A percentile compares a stretch with the other conserved stretches of the same genome.
These are phyloP conservation scores for Melocanna baccifera DNA, from an alignment of 176 grass and related monocot species.

Conservation along the genomic window DNA sequence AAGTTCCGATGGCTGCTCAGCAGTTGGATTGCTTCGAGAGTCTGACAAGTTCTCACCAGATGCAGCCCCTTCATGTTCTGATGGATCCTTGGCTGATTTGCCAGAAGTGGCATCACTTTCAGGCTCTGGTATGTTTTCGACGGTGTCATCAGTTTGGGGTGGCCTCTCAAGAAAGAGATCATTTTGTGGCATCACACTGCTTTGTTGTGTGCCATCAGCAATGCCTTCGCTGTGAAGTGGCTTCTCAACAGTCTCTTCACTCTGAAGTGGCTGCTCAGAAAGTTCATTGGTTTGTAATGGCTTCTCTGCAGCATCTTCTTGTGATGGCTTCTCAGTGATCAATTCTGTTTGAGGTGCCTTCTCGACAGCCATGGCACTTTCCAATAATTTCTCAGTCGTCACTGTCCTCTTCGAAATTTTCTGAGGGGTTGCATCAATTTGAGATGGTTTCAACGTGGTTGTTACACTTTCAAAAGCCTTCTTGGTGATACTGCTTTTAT, in stretches of 20 bases:
- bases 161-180: background rate
- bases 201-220: background rate
- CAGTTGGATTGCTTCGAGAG: background rate
- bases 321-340: background rate
- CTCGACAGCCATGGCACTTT: slow-evolving; percentile 1
- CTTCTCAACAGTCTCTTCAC: slow-evolving; percentile 24
- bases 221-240: slow-evolving; percentile 24
- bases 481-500: slow-evolving; percentile 7
- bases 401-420: background rate
- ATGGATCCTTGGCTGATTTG: background rate
- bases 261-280: slow-evolving; percentile 35
- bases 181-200: background rate
- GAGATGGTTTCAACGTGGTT: slow-evolving; percentile 18
- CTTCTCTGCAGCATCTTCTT: slow-evolving; percentile 7
- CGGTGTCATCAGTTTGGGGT: background rate
- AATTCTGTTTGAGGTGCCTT: background rate
- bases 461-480: background rate
- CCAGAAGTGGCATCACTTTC: slow-evolving; percentile 20
- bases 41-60: background rate
- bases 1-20: background rate
- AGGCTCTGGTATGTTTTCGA: slow-evolving; percentile 1
- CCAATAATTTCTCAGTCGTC: background rate
- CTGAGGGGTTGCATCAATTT: slow-evolving; percentile 3
- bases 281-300: slow-evolving; percentile 26
- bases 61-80: slow-evolving; percentile 15